Evolutionary conservation across 148 eudicot genomes (phyloP).

Genomic region (Mesembryanthemum crystallinum): DNA sequence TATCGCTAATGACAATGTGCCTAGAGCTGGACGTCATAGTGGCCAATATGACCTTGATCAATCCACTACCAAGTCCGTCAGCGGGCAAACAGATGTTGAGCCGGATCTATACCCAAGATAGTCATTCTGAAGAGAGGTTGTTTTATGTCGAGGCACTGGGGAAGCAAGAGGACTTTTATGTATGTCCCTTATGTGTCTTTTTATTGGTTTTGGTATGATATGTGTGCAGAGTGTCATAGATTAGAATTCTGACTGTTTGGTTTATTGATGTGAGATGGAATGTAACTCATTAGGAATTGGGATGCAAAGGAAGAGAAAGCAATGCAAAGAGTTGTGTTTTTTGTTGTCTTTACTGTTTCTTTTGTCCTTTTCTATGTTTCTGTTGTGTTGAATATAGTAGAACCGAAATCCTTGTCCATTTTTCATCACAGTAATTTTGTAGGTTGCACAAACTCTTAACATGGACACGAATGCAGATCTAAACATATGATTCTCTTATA

Average conservation of each 20-base stretch:
- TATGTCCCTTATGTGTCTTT: neutral
- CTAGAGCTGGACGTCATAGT: neutral
- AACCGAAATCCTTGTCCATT: no score
- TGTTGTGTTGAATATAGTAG: no score
- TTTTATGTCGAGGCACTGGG: neutral
- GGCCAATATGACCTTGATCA: neutral
- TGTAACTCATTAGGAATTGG: no score
- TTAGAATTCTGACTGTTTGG: no score
- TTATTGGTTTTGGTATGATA: neutral
- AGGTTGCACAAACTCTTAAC: no score
- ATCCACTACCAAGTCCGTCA: neutral
- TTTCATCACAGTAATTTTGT: no score
- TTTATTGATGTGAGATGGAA: no score
- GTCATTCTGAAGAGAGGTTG: neutral
- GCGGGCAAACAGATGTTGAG: neutral
- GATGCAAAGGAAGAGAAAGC: no score
- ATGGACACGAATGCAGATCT: no score
- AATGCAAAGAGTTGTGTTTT: no score
- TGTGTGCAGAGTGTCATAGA: no score
- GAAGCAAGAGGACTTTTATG: neutral
- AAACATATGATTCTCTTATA: no score
- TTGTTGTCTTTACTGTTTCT: neutral
- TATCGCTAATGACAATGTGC: neutral
- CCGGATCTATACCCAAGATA: constrained; percentile 25
- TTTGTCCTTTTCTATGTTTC: neutral